Evolutionary conservation across 176 grass and related monocot genomes (phyloP).

Genomic region (Cymbopogon citratus): DNA sequence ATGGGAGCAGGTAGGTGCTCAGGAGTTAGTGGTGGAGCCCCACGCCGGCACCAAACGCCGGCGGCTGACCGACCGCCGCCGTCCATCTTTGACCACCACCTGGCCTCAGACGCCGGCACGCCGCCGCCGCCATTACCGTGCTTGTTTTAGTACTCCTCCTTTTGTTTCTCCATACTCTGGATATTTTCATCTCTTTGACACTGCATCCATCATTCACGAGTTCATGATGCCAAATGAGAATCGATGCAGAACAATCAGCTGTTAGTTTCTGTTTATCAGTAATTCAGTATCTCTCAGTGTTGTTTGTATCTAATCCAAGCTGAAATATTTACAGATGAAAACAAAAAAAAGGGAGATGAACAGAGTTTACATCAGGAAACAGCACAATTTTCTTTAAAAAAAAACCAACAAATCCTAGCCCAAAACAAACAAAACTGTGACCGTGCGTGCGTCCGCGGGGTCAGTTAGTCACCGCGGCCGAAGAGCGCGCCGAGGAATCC

Average conservation of each 20-base stretch:
- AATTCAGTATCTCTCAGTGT: not conserved
- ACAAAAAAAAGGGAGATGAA: too few relatives aligned
- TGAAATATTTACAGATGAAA: slow-evolving; percentile 20
- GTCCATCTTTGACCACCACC: too few relatives aligned
- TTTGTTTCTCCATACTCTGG: too few relatives aligned
- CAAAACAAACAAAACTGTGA: not conserved
- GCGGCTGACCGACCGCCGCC: too few relatives aligned
- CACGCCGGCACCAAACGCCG: slow-evolving; percentile 5
- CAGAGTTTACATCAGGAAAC: too few relatives aligned
- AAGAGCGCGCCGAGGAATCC: slow-evolving; percentile 38
- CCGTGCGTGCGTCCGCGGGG: too few relatives aligned
- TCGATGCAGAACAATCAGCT: not conserved
- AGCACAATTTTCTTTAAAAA: not conserved
- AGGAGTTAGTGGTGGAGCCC: not conserved
- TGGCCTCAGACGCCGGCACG: too few relatives aligned
- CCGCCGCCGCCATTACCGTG: not conserved
- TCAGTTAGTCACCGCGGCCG: not conserved
- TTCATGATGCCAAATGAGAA: not conserved
- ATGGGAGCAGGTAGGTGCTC: not conserved
- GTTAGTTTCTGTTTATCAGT: not conserved
- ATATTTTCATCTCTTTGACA: too few relatives aligned
- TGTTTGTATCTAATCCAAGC: not conserved
- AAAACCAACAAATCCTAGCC: not conserved
- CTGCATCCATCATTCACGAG: not conserved
- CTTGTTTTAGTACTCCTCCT: too few relatives aligned